Evolutionary conservation across 352 stramenopile genomes (phyloP).

Genomic region (Elongisporangium prolatum): DNA sequence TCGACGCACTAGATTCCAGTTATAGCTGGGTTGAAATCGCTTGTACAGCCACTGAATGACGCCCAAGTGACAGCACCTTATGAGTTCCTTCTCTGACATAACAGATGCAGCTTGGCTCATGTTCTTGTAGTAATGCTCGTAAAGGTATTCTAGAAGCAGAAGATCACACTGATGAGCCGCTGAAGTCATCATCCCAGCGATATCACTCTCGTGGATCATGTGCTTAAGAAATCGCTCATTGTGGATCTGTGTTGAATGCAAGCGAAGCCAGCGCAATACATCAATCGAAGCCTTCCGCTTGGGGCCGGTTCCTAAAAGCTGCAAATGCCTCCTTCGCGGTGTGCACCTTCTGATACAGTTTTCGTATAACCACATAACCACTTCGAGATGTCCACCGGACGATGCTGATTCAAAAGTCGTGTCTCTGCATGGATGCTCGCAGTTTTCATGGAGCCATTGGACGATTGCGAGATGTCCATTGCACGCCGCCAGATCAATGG

Average conservation of each 20-base stretch:
- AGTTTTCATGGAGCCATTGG: background rate
- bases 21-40: background rate
- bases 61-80: background rate
- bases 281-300: background rate
- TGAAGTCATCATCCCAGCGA: background rate
- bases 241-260: background rate
- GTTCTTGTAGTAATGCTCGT: background rate
- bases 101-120: background rate
- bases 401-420: background rate
- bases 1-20: background rate
- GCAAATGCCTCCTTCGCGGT: background rate
- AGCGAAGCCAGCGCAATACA: background rate
- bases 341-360: background rate
- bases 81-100: background rate
- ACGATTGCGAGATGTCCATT: background rate
- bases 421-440: background rate
- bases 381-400: background rate
- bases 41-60: background rate
- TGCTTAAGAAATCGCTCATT: background rate
- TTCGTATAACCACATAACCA: background rate
- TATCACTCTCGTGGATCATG: background rate
- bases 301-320: background rate
- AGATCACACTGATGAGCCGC: background rate
- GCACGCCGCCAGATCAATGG: background rate
- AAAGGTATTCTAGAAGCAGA: background rate